Conservation (phyloP, 495 filamentous ascomycete genomes). For the Xylaria cubensis region DNA sequence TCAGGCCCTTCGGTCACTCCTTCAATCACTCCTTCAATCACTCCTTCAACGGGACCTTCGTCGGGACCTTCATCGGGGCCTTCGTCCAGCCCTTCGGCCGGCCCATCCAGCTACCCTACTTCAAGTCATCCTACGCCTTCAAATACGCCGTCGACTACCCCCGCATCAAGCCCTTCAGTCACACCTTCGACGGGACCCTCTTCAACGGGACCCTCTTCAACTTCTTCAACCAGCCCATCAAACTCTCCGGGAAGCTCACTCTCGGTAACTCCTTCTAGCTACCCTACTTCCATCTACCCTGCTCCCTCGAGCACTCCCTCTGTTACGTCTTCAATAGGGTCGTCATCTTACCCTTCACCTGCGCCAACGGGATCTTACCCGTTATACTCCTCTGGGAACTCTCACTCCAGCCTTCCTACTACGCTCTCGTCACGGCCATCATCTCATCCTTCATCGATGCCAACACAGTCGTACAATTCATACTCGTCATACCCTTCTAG, state of each 20-base stretch:
- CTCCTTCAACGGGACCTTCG: too few species aligned
- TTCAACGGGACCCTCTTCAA: background rate
- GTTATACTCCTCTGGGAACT: background rate
- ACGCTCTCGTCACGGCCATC: background rate
- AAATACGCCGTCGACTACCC: background rate
- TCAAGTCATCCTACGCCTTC: background rate
- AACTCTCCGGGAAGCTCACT: background rate
- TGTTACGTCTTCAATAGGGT: background rate
- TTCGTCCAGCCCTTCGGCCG: too few species aligned
- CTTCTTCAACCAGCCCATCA: background rate
- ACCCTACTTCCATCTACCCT: slow-evolving; percentile 1
- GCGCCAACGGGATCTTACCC: background rate
- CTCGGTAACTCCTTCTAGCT: background rate
- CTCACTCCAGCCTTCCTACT: background rate
- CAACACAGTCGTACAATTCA: background rate
- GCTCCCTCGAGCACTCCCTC: background rate
- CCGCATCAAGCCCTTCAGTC: slow-evolving; percentile 2
- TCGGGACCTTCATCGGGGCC: too few species aligned
- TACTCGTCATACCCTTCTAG: background rate
- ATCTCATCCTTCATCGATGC: background rate
- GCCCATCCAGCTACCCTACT: background rate
- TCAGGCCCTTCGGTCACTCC: background rate
- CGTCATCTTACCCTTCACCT: background rate
- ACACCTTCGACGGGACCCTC: background rate
- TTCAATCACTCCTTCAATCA: background rate